Conservation (phyloP, 2,329 filamentous ascomycete genomes). For the Cladosporium cucumerinum region DNA sequence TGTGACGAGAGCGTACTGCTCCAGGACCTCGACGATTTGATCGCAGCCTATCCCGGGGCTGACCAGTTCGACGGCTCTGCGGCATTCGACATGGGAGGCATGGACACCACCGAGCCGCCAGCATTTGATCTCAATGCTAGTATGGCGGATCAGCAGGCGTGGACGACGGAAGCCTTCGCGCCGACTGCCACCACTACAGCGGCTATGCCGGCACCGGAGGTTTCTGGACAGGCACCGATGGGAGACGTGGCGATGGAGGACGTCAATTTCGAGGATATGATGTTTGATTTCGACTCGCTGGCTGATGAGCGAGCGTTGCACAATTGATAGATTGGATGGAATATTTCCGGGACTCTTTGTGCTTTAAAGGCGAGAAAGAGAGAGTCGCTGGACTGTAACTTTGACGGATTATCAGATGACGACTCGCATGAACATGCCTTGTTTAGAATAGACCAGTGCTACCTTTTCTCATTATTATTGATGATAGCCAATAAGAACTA, state of each 20-base stretch:
- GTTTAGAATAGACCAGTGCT: conserved; percentile 14
- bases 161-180: not conserved
- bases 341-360: not conserved
- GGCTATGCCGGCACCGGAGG: not conserved
- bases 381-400: not conserved
- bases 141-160: not conserved
- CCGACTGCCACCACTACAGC: not conserved
- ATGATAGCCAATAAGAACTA: not conserved
- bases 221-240: not conserved
- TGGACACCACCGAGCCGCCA: not conserved
- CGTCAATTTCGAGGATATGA: conserved; percentile 24
- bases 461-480: not conserved
- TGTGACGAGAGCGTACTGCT: conserved; percentile 19
- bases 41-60: conserved; percentile 20
- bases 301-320: not conserved
- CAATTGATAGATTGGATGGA: not conserved
- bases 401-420: not conserved
- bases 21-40: conserved; percentile 24
- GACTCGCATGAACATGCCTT: conserved; percentile 5
- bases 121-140: not conserved
- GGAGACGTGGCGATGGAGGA: conserved; percentile 20
- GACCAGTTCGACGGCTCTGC: not conserved
- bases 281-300: conserved; percentile 26
- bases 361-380: not conserved
- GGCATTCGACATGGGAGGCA: not conserved